Base-by-base conservation (phyloP, 371 early-diverging fungal species). In the Cokeromyces recurvatus region DNA sequence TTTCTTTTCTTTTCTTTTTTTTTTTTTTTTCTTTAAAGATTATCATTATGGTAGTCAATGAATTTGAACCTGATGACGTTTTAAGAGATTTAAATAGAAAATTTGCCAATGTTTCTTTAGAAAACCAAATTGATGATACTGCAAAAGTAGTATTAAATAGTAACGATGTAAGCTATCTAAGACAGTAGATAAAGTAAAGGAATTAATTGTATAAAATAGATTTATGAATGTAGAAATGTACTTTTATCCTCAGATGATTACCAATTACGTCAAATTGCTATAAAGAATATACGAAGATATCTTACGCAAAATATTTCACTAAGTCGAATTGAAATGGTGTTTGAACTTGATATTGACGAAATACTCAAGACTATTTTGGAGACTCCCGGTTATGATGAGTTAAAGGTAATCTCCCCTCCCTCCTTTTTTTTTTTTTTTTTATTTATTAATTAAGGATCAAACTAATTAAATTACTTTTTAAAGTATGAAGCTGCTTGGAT, bases 401-500 rank as follows among this genome's bases (percentile, higher is more conserved):
- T 55, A 6, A 46, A 55, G 37, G 55, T 56, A 48, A 8, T n/a
- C n/a, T n/a, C n/a, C n/a, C n/a, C n/a, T n/a, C n/a, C n/a, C n/a
- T n/a, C n/a, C 3, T 25, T 31, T 10, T 22, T 17, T 17, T 10
- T 17, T 16, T 4, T 3, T 49, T 38, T 2, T 15, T 17, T 47
- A 15, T 8, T 4, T 12, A 21, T 43, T 21, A 32, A 21, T 17
- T 9, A 11, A 10, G 8, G n/a, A n/a, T n/a, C n/a, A n/a, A n/a
- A n/a, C n/a, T n/a, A n/a, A n/a, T n/a, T n/a, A n/a, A n/a, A n/a
- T n/a, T n/a, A n/a, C n/a, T n/a, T n/a, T n/a, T n/a, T 32, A 10
- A 14, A 73, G 73, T 73, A 69, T 50, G 73, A 73, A 32, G 64
- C 70, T 0, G 70, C 73, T 2, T 73, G 73, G 73, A 69, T 65